Base-by-base conservation (phyloP, 2,329 filamentous ascomycete genomes). In the Intubia oerlemansii region DNA sequence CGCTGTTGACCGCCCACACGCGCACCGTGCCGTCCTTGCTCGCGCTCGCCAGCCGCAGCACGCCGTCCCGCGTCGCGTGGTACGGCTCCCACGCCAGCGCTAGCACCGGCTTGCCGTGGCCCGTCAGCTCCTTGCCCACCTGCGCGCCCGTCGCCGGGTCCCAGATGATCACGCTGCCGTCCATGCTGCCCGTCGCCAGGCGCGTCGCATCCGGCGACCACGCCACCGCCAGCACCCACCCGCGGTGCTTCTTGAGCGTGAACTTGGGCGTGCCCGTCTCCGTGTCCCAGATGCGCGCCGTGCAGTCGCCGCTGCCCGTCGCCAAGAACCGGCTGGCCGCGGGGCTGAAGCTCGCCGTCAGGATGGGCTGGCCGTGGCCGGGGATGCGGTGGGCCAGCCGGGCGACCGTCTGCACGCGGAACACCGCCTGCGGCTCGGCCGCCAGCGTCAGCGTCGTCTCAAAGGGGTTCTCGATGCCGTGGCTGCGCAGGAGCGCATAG, bases 71-170 rank as follows among this genome's bases (percentile, higher is more conserved):
- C 58, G 85, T 82, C 13, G 78, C 54, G 46, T 95, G 85, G 49
- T 82, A 92, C 8, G 88, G 88, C 46, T 95, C 80, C 88, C 88
- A 98, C 0, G 76, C 69, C 26, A 93, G 57, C 43, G 69, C 81
- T 13, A 77, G 85, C 32, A 93, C 74, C 69, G 79, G 91, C 50
- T 91, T 90, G 1, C 67, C 65, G 46, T 95, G 88, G 0, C 85
- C 88, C 43, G 76, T 84, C 41, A 93, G 56, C 10, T 71, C 62
- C 12, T 64, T 62, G 4, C 79, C 78, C 6, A 78, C 17, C 22
- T 7, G 49, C 42, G 77, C 73, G 10, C 88, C 88, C 4, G 75
- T 82, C 36, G 69, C 69, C 0, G 84, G 70, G 43, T 92, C 73
- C 82, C 84, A 95, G 26, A 95, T 55, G 26, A 82, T 62, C n/a